Conservation (phyloP, 106 monocot genomes). For the Dendrobium officinale region DNA sequence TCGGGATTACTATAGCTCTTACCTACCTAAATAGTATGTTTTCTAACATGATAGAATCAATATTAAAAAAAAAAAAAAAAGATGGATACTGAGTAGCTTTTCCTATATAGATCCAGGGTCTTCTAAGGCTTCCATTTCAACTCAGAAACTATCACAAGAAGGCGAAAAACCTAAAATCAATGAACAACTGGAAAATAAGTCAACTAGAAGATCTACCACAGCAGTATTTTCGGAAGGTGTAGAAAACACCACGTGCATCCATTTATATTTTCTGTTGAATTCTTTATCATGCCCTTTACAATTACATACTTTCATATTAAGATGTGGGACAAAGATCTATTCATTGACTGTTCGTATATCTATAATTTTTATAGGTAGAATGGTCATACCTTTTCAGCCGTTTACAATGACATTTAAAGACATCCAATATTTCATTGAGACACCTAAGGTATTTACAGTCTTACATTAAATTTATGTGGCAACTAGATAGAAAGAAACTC, state of each 20-base stretch:
- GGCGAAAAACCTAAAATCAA: not conserved
- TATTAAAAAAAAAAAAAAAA: no score
- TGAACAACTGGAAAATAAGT: not conserved
- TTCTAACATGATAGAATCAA: not conserved
- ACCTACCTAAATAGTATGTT: conserved; percentile 22
- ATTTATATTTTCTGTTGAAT: not conserved
- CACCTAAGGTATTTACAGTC: conserved; percentile 7
- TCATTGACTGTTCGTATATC: no score
- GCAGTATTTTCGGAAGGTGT: not conserved
- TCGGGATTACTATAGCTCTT: conserved; percentile 28
- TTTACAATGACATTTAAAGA: conserved; percentile 21
- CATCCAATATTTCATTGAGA: conserved; percentile 21
- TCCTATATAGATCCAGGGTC: conserved; percentile 18
- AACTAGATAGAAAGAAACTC: not conserved
- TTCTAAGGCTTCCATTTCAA: conserved; percentile 23
- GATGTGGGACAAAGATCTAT: not conserved
- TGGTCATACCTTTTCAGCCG: conserved; percentile 14
- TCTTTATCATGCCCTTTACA: not conserved
- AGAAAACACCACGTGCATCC: not conserved
- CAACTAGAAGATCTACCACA: not conserved
- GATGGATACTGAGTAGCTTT: not conserved
- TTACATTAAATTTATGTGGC: not conserved
- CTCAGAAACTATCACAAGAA: not conserved
- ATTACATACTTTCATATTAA: not conserved
- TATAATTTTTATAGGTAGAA: not conserved